Evolutionary conservation across 805 yeast species (phyloP), one percentile per base, ranked within the genome.

Genomic region (Candida sanyiensis): DNA sequence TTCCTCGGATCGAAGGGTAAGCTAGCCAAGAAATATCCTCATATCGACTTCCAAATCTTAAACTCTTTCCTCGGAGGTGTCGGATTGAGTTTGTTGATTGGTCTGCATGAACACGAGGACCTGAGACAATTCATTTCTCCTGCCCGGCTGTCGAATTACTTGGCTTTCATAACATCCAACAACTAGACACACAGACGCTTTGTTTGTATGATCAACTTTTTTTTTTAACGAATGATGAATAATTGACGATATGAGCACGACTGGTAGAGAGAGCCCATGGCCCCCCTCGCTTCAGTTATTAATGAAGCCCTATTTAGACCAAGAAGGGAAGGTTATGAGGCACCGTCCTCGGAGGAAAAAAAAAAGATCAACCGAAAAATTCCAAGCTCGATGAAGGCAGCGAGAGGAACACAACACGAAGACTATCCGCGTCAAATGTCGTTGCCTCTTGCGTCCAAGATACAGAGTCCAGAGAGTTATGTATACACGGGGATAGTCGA

Each of bases 391-490:
- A n/a, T n/a, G n/a, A n/a, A n/a, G n/a, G n/a, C n/a, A n/a, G n/a
- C n/a, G n/a, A n/a, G 29, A 12, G 16, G 8, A 10, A 7, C n/a
- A 27, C 7, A 12, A 27, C 29, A 27, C 13, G 12, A 29, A 15
- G 29, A 15, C 18, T 20, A 29, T 13, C 21, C 15, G 31, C 11
- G 12, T n/a, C 15, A 10, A 18, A 44, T 43, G 46, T 37, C 38
- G 5, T 28, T 39, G 6, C 43, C 47, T 4, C 35, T 28, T 11
- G 39, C 47, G 2, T 59, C 73, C 47, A 63, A 75, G 54, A 73
- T 76, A 0, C 77, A 77, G 56, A 74, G 80, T 13, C 79, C 90
- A 1, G 69, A 69, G 50, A 69, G 81, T n/a, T 76, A 70, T 50
- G 57, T 83, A 16, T 77, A 70, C 56, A 68, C 78, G 1, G 66